phyloP scores from a whole-genome alignment of 768 basidiomycete genomes.

The Brasilioporus rufonigricans region DNA sequence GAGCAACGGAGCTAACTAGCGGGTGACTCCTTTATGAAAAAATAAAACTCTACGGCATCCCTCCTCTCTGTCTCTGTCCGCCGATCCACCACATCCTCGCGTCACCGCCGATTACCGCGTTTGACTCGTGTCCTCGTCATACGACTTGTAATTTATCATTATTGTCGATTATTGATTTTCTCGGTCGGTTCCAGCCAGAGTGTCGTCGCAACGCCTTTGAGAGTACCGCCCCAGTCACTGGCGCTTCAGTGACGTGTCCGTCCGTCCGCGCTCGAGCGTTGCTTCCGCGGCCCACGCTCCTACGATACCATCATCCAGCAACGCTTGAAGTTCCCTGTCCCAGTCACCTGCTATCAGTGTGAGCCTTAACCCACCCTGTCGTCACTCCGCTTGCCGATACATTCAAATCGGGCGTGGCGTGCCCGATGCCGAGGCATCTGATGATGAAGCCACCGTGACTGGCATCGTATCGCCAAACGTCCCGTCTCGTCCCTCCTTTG shows the following conservation, averaged over 20 bases:
- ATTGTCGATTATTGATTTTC: too few relatives aligned
- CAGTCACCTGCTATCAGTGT: background rate
- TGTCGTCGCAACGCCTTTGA: background rate
- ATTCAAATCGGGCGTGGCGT: constrained; percentile 2
- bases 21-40: constrained; percentile 10
- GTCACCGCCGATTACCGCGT: background rate
- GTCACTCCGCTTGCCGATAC: constrained; percentile 2
- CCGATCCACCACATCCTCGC: background rate
- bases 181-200: background rate
- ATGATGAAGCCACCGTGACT: background rate
- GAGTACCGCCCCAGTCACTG: background rate
- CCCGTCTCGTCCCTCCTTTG: background rate
- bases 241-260: too few relatives aligned
- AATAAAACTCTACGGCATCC: background rate
- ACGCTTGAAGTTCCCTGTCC: background rate
- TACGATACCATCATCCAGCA: background rate
- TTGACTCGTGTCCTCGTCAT: background rate
- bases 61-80: background rate
- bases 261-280: background rate
- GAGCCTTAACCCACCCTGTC: background rate
- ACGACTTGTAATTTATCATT: background rate
- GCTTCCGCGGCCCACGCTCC: background rate
- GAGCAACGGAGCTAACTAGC: constrained; percentile 22
- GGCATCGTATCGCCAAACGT: background rate
- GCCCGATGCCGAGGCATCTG: background rate